A percentile compares a stretch with the other conserved stretches of the same genome.
Evolutionary conservation across 352 stramenopile species (phyloP).

Genomic region (Pythium coloratum): DNA sequence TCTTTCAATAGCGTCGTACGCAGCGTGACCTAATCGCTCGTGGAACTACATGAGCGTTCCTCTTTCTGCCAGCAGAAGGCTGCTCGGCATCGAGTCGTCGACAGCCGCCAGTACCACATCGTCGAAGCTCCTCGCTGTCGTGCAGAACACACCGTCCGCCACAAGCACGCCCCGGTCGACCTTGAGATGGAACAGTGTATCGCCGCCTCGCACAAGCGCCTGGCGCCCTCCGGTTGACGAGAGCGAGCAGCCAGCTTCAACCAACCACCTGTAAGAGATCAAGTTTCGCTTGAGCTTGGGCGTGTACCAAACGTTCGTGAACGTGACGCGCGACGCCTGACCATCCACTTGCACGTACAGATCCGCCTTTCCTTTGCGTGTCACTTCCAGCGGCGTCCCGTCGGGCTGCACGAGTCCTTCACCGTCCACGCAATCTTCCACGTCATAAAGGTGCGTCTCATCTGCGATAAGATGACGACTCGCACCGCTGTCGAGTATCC

Average conservation of each 20-base stretch:
- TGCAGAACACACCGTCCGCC: neutral
- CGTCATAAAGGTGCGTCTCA: neutral
- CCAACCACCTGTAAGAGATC: neutral
- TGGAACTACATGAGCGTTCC: constrained; percentile 17
- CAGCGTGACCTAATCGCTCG: constrained; percentile 9
- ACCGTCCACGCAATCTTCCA: neutral
- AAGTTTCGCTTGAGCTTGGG: neutral
- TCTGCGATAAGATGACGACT: constrained; percentile 3
- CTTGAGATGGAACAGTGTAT: neutral
- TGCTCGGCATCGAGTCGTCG: too few species aligned
- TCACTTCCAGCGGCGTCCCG: neutral
- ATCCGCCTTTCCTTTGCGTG: neutral
- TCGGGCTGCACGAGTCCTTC: neutral
- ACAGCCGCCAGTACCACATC: neutral
- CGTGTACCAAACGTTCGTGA: neutral
- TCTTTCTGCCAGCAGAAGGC: too few species aligned
- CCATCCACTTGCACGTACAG: neutral
- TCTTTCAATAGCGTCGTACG: constrained; percentile 15
- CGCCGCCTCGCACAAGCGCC: neutral
- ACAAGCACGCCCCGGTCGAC: constrained; percentile 11
- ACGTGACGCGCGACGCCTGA: neutral
- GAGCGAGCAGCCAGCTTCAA: neutral
- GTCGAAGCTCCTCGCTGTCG: neutral
- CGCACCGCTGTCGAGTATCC: constrained; percentile 5
- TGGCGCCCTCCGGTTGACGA: neutral